These are phyloP conservation scores for Cicer judaicum DNA, from an alignment of 306 rosid genomes.

Conservation along the genomic window DNA sequence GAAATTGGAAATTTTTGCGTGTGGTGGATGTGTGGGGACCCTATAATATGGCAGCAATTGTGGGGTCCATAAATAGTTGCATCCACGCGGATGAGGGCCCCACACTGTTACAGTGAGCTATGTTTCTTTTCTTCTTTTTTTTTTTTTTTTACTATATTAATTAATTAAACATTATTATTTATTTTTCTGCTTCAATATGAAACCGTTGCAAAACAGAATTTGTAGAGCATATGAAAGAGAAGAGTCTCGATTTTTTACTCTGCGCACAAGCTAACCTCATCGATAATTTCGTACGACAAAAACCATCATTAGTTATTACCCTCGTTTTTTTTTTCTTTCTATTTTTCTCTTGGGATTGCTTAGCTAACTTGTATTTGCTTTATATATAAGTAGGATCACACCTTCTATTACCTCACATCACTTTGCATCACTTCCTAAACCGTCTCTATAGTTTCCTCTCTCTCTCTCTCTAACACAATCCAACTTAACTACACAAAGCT, in stretches of 20 bases:
- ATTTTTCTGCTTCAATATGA: constrained; percentile 43
- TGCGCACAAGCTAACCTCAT: constrained; percentile 72
- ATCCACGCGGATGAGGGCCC: constrained; percentile 76
- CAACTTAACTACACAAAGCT: background rate
- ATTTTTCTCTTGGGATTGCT: constrained; percentile 49
- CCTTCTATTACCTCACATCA: constrained; percentile 54
- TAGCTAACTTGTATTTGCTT: constrained; percentile 38
- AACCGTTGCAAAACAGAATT: constrained; percentile 60
- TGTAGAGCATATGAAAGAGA: too few relatives aligned
- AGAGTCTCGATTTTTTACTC: constrained; percentile 56
- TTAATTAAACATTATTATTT: too few relatives aligned
- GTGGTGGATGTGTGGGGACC: constrained; percentile 49
- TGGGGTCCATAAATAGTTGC: constrained; percentile 67
- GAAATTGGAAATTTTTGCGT: background rate
- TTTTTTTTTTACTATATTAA: background rate
- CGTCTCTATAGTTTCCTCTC: background rate
- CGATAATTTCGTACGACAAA: constrained; percentile 59
- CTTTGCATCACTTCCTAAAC: constrained; percentile 57
- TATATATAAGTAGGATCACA: constrained; percentile 52
- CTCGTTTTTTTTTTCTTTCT: background rate
- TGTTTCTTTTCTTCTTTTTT: background rate
- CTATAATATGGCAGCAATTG: background rate
- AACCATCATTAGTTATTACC: constrained; percentile 44
- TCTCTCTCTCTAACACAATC: constrained; percentile 1
- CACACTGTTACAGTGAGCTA: constrained; percentile 15